Percentiles rank a stretch among this genome's conserved stretches.
phyloP scores from a whole-genome alignment of 768 basidiomycete genomes.

The Mycena galopus region DNA sequence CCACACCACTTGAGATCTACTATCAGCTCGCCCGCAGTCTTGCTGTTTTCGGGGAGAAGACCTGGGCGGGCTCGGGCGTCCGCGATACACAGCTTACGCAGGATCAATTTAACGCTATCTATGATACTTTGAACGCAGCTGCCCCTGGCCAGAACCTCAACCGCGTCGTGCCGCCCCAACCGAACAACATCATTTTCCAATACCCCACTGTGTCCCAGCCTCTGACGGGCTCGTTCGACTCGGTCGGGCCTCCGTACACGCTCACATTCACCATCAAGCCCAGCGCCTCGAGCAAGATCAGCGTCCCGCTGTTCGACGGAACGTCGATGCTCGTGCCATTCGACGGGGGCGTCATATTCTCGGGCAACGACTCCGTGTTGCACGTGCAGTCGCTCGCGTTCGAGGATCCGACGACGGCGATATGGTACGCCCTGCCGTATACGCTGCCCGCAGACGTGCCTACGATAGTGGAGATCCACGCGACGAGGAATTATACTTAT shows the following conservation, averaged over 20 bases:
- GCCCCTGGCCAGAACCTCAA: slow-evolving; percentile 61
- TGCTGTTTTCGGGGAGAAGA: slow-evolving; percentile 57
- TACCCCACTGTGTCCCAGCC: slow-evolving; percentile 39
- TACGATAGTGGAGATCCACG: slow-evolving; percentile 53
- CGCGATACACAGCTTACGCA: slow-evolving; percentile 50
- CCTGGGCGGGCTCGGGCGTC: slow-evolving; percentile 56
- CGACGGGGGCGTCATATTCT: slow-evolving; percentile 45
- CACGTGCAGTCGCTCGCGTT: slow-evolving; percentile 54
- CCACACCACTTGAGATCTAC: slow-evolving; percentile 58
- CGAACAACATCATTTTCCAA: slow-evolving; percentile 47
- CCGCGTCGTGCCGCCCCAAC: slow-evolving; percentile 47
- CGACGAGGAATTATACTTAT: slow-evolving; percentile 51
- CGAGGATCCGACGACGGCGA: slow-evolving; percentile 48
- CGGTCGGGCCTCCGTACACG: slow-evolving; percentile 60
- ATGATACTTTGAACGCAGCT: slow-evolving; percentile 51
- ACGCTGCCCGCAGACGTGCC: slow-evolving; percentile 44
- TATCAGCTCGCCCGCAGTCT: slow-evolving; percentile 57
- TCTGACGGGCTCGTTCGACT: slow-evolving; percentile 47
- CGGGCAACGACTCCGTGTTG: slow-evolving; percentile 51
- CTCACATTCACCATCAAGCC: slow-evolving; percentile 55
- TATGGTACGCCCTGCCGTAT: slow-evolving; percentile 51
- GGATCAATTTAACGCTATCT: slow-evolving; percentile 51
- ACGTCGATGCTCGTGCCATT: slow-evolving; percentile 27
- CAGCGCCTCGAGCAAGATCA: slow-evolving; percentile 7
- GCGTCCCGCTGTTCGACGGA: slow-evolving; percentile 14